Conservation (phyloP, 2,329 filamentous ascomycete species). For the Coniella lustricola region DNA sequence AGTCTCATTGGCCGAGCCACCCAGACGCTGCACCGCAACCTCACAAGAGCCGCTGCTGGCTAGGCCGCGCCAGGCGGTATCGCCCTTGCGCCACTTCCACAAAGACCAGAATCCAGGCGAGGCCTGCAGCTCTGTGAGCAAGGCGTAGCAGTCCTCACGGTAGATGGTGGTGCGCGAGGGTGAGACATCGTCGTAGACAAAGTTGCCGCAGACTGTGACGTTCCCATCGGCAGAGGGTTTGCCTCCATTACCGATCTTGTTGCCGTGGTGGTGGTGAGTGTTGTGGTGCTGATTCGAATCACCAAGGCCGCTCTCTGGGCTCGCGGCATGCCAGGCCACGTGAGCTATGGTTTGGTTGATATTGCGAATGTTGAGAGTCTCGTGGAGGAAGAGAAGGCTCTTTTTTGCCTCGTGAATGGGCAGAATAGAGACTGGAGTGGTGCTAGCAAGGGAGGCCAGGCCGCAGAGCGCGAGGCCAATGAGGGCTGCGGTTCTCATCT, state of each 20-base stretch:
- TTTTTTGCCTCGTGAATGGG: too few species aligned
- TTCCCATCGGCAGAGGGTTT: too few species aligned
- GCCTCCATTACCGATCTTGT: neutral
- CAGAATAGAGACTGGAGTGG: neutral
- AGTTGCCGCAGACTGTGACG: neutral
- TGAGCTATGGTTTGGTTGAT: neutral
- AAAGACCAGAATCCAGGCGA: slow-evolving; percentile 2
- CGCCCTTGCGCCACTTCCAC: neutral
- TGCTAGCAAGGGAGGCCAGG: neutral
- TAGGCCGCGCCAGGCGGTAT: neutral
- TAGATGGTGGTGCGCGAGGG: slow-evolving; percentile 2
- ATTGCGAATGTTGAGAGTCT: neutral
- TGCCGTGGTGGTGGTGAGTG: neutral
- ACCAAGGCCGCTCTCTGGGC: too few species aligned
- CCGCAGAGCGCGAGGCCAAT: neutral
- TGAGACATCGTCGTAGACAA: slow-evolving; percentile 3
- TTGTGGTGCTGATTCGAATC: neutral
- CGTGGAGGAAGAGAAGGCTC: neutral
- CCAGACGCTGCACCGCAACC: slow-evolving; percentile 4
- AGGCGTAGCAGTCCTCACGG: neutral
- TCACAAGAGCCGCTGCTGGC: slow-evolving; percentile 8
- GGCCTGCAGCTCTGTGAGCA: neutral
- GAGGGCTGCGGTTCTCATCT: neutral
- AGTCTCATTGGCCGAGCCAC: neutral
- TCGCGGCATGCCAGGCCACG: neutral